These are phyloP conservation scores for Naganishia friedmannii DNA, from an alignment of 768 basidiomycete genomes.

Conservation along the genomic window DNA sequence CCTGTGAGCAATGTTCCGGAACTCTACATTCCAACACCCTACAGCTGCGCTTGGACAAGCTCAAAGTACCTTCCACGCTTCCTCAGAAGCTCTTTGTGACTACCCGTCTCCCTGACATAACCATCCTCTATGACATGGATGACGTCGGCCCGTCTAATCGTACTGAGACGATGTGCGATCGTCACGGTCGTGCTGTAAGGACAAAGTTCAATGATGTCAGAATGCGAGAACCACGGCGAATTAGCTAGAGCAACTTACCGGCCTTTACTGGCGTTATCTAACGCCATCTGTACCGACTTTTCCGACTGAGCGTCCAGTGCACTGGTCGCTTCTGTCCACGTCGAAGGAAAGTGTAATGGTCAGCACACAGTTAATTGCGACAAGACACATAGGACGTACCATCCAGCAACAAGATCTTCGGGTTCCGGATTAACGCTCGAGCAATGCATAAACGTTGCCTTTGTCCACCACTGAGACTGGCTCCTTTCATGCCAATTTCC, in stretches of 20 bases:
- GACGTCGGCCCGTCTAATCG: constrained; percentile 43
- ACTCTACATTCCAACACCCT: not conserved
- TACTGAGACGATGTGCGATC: constrained; percentile 49
- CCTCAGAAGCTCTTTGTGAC: constrained; percentile 45
- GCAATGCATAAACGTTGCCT: constrained; percentile 50
- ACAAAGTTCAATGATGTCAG: not conserved
- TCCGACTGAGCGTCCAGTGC: constrained; percentile 40
- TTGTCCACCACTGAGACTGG: constrained; percentile 47
- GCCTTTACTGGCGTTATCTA: constrained; percentile 36
- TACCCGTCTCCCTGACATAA: constrained; percentile 43
- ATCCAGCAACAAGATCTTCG: constrained; percentile 47
- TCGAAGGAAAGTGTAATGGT: not conserved
- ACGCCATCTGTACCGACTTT: constrained; percentile 20
- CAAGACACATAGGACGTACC: constrained; percentile 25
- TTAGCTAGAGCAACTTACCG: constrained; percentile 22
- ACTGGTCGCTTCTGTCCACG: constrained; percentile 39
- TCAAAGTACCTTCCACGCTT: constrained; percentile 45
- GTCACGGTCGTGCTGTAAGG: constrained; percentile 44
- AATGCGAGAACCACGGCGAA: not conserved
- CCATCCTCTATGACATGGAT: constrained; percentile 50
- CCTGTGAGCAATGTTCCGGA: too few species aligned
- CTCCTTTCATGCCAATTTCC: constrained; percentile 49
- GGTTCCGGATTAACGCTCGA: constrained; percentile 45
- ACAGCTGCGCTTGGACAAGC: constrained; percentile 41
- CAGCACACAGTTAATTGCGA: not conserved